phyloP scores from a whole-genome alignment of 192 early-diverging fungal species.

The Linderina pennispora region DNA sequence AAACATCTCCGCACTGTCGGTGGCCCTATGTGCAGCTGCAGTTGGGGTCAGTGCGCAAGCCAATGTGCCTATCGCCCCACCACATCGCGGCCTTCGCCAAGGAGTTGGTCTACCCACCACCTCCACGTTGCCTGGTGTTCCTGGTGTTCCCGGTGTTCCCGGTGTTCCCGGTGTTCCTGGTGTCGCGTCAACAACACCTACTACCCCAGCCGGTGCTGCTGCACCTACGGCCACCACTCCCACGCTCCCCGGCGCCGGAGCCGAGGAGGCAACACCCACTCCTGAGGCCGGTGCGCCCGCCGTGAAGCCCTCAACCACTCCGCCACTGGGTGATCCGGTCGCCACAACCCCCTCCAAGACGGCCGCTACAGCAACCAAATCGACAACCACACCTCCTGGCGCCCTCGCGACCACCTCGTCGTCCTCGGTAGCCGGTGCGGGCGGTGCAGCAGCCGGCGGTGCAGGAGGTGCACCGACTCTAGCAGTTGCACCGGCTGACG shows the following conservation, averaged over 20 bases:
- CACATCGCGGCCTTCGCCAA: too few relatives aligned
- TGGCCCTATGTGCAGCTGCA: too few relatives aligned
- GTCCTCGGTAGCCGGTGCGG: neutral
- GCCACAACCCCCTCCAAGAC: neutral
- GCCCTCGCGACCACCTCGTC: neutral
- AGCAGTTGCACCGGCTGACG: constrained; percentile 13
- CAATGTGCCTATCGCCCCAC: too few relatives aligned
- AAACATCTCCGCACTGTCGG: too few relatives aligned
- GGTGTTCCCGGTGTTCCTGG: too few relatives aligned
- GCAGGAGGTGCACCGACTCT: constrained; percentile 16
- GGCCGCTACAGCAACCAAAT: neutral
- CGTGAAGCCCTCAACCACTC: neutral
- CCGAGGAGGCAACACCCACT: neutral
- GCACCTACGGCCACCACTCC: constrained; percentile 3
- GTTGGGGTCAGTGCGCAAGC: too few relatives aligned
- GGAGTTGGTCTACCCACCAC: too few relatives aligned
- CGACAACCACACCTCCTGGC: too few relatives aligned
- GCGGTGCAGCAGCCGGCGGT: constrained; percentile 21
- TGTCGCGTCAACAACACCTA: too few relatives aligned
- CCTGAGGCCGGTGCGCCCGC: neutral
- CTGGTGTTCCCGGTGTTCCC: too few relatives aligned
- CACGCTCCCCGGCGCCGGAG: neutral
- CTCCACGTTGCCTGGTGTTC: too few relatives aligned
- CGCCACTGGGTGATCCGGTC: neutral
- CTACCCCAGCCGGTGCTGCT: neutral